Conservation (phyloP, 2,329 filamentous ascomycete species). For the Salinomyces thailandicus region DNA sequence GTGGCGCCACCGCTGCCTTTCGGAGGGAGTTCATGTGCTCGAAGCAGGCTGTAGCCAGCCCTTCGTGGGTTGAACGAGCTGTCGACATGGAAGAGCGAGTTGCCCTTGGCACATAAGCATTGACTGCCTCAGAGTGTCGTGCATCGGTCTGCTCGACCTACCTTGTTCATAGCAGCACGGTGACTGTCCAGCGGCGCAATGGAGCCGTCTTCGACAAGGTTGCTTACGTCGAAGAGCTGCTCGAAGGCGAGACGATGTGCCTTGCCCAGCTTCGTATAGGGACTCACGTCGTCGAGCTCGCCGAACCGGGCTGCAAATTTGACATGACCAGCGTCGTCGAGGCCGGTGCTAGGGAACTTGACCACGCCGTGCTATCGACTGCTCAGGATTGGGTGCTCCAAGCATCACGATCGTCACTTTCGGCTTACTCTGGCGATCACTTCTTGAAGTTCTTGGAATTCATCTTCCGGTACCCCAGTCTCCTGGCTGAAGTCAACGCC, state of each 20-base stretch:
- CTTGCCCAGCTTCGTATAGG: constrained; percentile 38
- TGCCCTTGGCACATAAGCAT: constrained; percentile 15
- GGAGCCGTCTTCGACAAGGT: constrained; percentile 40
- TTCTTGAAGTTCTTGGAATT: constrained; percentile 12
- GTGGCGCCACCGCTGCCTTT: constrained; percentile 39
- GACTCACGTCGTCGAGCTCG: constrained; percentile 45
- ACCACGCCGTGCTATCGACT: constrained; percentile 7
- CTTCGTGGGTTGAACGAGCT: constrained; percentile 45
- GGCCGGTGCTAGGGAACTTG: constrained; percentile 5
- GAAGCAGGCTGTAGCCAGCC: constrained; percentile 41
- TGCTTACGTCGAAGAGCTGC: constrained; percentile 49
- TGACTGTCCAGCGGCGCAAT: constrained; percentile 34
- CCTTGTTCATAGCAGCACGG: constrained; percentile 19
- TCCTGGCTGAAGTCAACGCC: constrained; percentile 13
- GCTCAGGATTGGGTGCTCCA: background rate
- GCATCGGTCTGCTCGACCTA: too few relatives aligned
- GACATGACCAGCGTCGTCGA: constrained; percentile 32
- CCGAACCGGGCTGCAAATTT: constrained; percentile 42
- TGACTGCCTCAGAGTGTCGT: too few relatives aligned
- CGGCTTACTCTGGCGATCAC: constrained; percentile 13
- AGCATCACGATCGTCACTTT: too few relatives aligned
- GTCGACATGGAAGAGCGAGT: constrained; percentile 45
- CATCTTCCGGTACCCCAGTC: constrained; percentile 8
- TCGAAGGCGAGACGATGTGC: constrained; percentile 38
- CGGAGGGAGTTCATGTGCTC: constrained; percentile 41